These are phyloP conservation scores for Symbiodinium pilosum DNA, from an alignment of 73 alveolate genomes.

Conservation along the genomic window DNA sequence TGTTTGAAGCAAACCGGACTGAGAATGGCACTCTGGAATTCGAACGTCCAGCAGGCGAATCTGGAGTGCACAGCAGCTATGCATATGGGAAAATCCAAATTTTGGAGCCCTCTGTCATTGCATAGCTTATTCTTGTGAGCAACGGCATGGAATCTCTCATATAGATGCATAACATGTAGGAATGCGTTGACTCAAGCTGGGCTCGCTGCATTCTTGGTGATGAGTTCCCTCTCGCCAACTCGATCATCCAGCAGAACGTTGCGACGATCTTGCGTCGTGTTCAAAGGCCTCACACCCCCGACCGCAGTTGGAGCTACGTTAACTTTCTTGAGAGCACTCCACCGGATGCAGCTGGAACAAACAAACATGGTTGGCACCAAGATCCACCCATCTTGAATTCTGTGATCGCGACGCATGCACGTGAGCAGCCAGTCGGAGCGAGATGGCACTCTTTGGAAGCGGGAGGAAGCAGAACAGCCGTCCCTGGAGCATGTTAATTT, in stretches of 20 bases:
- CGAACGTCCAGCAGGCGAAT: slow-evolving; percentile 91
- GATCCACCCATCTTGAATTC: too few relatives aligned
- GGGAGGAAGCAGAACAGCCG: slow-evolving; percentile 92
- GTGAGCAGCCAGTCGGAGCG: slow-evolving; percentile 72
- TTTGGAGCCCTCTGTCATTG: too few relatives aligned
- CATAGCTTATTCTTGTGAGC: too few relatives aligned
- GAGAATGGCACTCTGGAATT: slow-evolving; percentile 37
- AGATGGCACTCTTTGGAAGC: slow-evolving; percentile 74
- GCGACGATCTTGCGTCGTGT: slow-evolving; percentile 91
- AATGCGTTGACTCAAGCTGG: background rate
- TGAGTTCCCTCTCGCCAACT: slow-evolving; percentile 66
- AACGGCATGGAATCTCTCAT: background rate
- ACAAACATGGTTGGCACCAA: too few relatives aligned
- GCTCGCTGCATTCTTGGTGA: slow-evolving; percentile 46
- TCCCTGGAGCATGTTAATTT: too few relatives aligned
- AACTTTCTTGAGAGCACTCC: too few relatives aligned
- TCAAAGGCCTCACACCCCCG: slow-evolving; percentile 34
- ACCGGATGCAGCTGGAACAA: too few relatives aligned
- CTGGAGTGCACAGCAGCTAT: background rate
- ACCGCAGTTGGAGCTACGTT: background rate
- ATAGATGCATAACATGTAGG: too few relatives aligned
- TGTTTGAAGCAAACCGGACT: background rate
- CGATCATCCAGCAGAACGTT: slow-evolving; percentile 68
- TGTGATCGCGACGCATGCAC: slow-evolving; percentile 38
- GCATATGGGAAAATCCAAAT: too few relatives aligned